Conservation (phyloP, 2,329 filamentous ascomycete genomes). For the Diaporthe nobilis region DNA sequence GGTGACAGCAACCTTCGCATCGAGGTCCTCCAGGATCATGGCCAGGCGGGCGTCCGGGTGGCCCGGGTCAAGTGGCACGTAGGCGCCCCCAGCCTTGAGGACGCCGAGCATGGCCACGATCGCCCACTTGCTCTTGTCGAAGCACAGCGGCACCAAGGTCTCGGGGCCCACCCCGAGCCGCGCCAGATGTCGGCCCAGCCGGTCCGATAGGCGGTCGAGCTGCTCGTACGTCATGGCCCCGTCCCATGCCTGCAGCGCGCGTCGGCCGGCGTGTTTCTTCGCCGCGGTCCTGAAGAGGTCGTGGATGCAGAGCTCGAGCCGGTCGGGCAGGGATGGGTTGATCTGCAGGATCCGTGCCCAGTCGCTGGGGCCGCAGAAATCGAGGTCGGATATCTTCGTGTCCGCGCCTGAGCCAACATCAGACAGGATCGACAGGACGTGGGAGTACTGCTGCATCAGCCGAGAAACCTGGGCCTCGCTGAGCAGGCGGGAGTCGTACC, state of each 20-base stretch:
- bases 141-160: slow-evolving; percentile 13
- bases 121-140: slow-evolving; percentile 22
- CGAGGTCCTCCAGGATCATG: neutral
- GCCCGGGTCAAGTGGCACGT: neutral
- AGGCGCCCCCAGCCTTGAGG: slow-evolving; percentile 16
- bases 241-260: slow-evolving; percentile 5
- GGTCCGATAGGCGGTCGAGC: neutral
- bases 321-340: neutral
- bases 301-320: neutral
- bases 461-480: neutral
- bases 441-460: neutral
- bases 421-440: neutral
- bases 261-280: neutral
- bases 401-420: neutral
- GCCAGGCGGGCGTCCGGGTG: neutral
- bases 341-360: neutral
- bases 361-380: neutral
- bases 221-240: slow-evolving; percentile 11
- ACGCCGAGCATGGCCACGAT: slow-evolving; percentile 18
- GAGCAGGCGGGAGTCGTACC: neutral
- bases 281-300: neutral
- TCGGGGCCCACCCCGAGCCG: neutral
- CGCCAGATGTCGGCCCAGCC: neutral
- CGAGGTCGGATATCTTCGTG: neutral
- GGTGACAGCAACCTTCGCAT: neutral